phyloP scores from a whole-genome alignment of 352 stramenopile species.

The Phytophthora vignae region DNA sequence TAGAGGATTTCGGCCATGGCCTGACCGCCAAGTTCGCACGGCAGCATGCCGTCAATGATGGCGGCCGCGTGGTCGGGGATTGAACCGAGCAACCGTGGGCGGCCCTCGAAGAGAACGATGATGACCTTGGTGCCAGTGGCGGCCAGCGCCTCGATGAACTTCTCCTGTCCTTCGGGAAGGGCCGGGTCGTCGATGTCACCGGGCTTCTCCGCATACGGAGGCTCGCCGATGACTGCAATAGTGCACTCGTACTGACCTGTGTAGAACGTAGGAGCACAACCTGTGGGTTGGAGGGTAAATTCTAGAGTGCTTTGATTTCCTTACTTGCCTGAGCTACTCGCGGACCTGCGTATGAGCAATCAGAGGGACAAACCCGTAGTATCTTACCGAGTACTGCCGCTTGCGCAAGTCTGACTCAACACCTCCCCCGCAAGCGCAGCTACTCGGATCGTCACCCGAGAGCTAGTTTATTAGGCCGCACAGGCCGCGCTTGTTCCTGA shows the following conservation, averaged over 20 bases:
- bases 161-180: constrained; percentile 64
- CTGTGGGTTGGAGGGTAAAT: no score
- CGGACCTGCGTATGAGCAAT: no score
- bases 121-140: constrained; percentile 76
- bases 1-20: constrained; percentile 86
- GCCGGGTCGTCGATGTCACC: constrained; percentile 75
- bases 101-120: constrained; percentile 74
- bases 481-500: constrained; percentile 10
- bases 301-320: no score
- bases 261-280: no score
- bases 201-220: constrained; percentile 73
- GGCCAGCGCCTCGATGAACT: constrained; percentile 69
- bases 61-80: constrained; percentile 57
- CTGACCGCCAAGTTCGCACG: constrained; percentile 77
- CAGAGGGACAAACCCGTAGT: no score
- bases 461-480: not conserved
- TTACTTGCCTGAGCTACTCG: no score
- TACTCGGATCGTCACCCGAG: not conserved
- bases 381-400: not conserved
- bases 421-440: not conserved
- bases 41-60: constrained; percentile 78
- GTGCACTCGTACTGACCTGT: constrained; percentile 53
- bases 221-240: constrained; percentile 72
- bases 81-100: constrained; percentile 72
- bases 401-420: not conserved